Evolutionary conservation across 1,139 yeast species (phyloP), one percentile per base, ranked within the genome.

Genomic region (Saccharomyces hybrid): DNA sequence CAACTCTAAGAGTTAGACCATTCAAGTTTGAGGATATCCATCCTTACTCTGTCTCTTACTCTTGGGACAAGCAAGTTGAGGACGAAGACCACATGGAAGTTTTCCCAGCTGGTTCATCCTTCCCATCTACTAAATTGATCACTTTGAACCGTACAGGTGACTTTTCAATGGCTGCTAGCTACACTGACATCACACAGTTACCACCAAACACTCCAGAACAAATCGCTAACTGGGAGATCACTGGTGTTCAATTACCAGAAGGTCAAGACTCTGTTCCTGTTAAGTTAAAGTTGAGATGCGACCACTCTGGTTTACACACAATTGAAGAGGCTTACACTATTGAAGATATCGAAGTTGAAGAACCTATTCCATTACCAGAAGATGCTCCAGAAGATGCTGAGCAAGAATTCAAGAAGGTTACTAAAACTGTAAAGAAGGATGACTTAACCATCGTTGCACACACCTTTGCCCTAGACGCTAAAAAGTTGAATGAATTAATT

Each of bases 1-100:
- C 98, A 74, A 90, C 97, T 62, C 83, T 93, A 67, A 86, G 98
- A 77, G 98, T 93, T 56, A 86, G 97, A 76, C 96, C 96, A 65
- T 91, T 93, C 85, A 91, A 90, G 77, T 91, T 90, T 70, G 96
- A 91, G 78, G 99, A 91, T 73, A 77, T 84, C 72, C 91, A 90
- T 82, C 88, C 84, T 65, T 82, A 82, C 82, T 82, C 96, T 46
- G 96, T 93, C 62, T 86, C 97, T 53, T 93, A 88, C 82, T 82
- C 77, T 75, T 93, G 99, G 98, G 95, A 85, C 70, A 82, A 90
- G 73, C 89, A 88, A 71, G 89, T 82, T 59, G 97, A 88, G 73
- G 84, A 78, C 63, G 86, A 87, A 56, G 90, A 85, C 70, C 91
- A 87, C 71, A 79, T 90, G 73, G 98, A 91, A 76, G 97, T 93